These are phyloP conservation scores for Nicotiana rustica DNA, from an alignment of 305 asterid genomes.

Conservation along the genomic window DNA sequence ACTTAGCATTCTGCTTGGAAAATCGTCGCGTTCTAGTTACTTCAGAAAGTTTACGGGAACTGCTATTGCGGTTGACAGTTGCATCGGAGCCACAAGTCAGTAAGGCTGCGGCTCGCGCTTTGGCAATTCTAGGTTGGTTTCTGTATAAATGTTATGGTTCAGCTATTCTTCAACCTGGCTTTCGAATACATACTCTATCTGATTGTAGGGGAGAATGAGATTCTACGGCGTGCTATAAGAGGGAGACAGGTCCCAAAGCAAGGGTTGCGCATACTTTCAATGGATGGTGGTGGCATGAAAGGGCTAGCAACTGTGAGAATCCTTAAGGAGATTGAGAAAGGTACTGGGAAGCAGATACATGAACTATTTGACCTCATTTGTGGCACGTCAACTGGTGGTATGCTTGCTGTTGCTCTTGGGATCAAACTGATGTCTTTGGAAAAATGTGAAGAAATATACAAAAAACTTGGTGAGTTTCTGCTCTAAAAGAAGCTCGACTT, in stretches of 20 bases:
- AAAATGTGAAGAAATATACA: constrained; percentile 97
- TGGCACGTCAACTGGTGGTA: constrained; percentile 99
- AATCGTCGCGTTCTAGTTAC: constrained; percentile 86
- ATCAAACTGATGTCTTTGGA: constrained; percentile 93
- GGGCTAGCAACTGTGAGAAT: constrained; percentile 95
- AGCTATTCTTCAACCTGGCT: constrained; percentile 12
- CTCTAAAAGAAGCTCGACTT: constrained; percentile 35
- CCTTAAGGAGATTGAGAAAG: constrained; percentile 91
- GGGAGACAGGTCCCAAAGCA: constrained; percentile 90
- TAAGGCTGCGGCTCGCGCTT: constrained; percentile 98
- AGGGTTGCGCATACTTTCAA: constrained; percentile 90
- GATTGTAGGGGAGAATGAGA: constrained; percentile 92
- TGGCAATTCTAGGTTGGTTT: constrained; percentile 88
- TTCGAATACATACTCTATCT: constrained; percentile 38
- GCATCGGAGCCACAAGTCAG: constrained; percentile 75
- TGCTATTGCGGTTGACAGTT: constrained; percentile 89
- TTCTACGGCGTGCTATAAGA: constrained; percentile 86
- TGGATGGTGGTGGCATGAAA: constrained; percentile 99
- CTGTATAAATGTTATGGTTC: constrained; percentile 33
- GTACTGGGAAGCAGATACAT: constrained; percentile 95
- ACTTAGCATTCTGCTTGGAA: constrained; percentile 93
- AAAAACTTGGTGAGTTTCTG: constrained; percentile 79
- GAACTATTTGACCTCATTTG: constrained; percentile 98
- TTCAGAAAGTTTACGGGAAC: constrained; percentile 95
- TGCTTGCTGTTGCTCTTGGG: constrained; percentile 99